Conservation (phyloP, 2,329 filamentous ascomycete species). For the Myriosclerotinia duriaeana region DNA sequence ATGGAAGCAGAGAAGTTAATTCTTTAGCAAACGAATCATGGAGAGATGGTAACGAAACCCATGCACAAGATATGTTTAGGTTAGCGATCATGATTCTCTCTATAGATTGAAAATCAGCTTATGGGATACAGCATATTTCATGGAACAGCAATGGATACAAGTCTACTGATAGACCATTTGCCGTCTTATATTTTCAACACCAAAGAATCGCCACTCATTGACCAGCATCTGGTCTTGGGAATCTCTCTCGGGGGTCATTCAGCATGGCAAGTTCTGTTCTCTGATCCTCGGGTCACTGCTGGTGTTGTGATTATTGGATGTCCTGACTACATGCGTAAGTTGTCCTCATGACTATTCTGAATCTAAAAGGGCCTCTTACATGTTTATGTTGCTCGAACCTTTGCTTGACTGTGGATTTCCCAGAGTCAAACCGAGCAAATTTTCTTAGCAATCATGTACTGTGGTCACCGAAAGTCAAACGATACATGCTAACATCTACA, state of each 20-base stretch:
- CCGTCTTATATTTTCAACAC: conserved; percentile 69
- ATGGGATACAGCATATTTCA: conserved; percentile 56
- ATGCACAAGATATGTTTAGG: conserved; percentile 88
- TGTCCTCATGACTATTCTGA: too few relatives aligned
- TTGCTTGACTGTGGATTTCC: background rate
- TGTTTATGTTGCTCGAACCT: too few relatives aligned
- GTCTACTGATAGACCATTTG: conserved; percentile 72
- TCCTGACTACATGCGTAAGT: conserved; percentile 75
- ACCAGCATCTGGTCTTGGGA: conserved; percentile 73
- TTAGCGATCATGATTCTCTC: conserved; percentile 10
- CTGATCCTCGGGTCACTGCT: conserved; percentile 74
- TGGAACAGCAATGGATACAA: conserved; percentile 72
- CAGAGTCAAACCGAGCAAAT: background rate
- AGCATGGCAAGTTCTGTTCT: conserved; percentile 78
- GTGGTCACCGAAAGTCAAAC: background rate
- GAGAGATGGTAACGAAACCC: conserved; percentile 68
- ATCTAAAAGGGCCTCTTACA: too few relatives aligned
- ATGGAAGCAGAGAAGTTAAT: conserved; percentile 71
- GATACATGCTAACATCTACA: conserved; percentile 21
- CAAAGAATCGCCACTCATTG: conserved; percentile 46
- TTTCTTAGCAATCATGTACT: background rate
- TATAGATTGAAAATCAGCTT: background rate
- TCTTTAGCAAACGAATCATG: conserved; percentile 72
- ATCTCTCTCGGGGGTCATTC: conserved; percentile 85
- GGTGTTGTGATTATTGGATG: conserved; percentile 83